These are phyloP conservation scores for Tuber brumale DNA, from an alignment of 495 filamentous ascomycete genomes.

Conservation along the genomic window DNA sequence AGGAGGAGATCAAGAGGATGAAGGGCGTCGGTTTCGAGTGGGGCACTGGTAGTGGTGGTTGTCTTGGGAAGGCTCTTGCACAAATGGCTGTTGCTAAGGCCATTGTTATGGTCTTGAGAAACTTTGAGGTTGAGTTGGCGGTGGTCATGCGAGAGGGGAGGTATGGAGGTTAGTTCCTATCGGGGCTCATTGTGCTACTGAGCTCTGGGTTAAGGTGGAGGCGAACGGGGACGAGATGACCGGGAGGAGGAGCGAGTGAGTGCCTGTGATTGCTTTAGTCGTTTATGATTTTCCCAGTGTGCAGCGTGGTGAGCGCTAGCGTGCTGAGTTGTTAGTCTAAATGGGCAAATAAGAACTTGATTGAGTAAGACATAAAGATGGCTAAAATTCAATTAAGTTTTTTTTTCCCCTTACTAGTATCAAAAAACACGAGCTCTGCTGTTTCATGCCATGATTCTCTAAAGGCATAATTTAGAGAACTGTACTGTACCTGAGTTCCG, in stretches of 20 bases:
- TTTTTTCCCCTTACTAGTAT: too few species aligned
- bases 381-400: too few species aligned
- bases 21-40: conserved; percentile 50
- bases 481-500: too few species aligned
- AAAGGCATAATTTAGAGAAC: not conserved
- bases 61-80: conserved; percentile 25
- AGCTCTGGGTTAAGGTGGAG: not conserved
- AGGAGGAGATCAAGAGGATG: conserved; percentile 47
- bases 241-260: not conserved
- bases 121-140: not conserved
- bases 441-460: not conserved
- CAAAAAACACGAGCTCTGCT: too few species aligned
- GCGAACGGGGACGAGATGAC: not conserved
- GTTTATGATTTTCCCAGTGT: not conserved
- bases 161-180: not conserved
- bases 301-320: not conserved
- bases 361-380: not conserved
- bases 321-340: too few species aligned
- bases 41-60: conserved; percentile 15
- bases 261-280: not conserved
- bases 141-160: not conserved
- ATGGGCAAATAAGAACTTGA: not conserved
- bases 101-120: not conserved
- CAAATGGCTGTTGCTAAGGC: conserved; percentile 6
- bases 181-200: not conserved